These are phyloP conservation scores for Miscanthus lutarioriparius DNA, from an alignment of 176 grass and related monocot genomes.

Conservation along the genomic window DNA sequence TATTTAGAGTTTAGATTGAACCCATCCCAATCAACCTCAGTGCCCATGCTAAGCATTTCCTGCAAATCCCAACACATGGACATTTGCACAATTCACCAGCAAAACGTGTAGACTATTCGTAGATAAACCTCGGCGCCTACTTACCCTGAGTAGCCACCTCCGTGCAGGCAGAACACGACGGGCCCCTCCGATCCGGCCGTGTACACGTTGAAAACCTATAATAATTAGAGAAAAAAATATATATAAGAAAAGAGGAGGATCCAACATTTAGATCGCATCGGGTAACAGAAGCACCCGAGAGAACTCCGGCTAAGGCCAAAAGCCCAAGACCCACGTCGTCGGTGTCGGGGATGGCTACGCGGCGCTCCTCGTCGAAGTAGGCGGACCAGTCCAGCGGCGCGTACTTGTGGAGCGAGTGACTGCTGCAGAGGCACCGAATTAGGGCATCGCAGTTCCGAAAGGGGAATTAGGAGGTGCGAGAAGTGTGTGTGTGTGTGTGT, in stretches of 20 bases:
- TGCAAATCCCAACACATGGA: not conserved
- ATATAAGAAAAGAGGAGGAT: not conserved
- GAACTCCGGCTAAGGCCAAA: not conserved
- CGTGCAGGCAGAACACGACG: slow-evolving; percentile 91
- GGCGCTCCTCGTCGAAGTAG: slow-evolving; percentile 89
- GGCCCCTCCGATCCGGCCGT: slow-evolving; percentile 80
- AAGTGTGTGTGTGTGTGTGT: too few species aligned
- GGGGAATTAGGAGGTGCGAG: not conserved
- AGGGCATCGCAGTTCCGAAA: not conserved
- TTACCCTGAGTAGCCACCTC: slow-evolving; percentile 95
- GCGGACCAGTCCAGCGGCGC: slow-evolving; percentile 77
- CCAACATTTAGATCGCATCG: slow-evolving; percentile 30
- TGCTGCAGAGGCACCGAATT: too few species aligned
- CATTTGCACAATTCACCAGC: not conserved
- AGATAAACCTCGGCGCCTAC: not conserved
- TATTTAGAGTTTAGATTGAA: not conserved
- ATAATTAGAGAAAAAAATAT: not conserved
- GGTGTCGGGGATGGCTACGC: slow-evolving; percentile 65
- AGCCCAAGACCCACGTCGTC: slow-evolving; percentile 83
- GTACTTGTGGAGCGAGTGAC: slow-evolving; percentile 80
- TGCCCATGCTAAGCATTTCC: not conserved
- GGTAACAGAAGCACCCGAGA: not conserved
- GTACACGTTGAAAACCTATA: slow-evolving; percentile 83
- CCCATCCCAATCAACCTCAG: not conserved
- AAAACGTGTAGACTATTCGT: not conserved